A percentile compares a stretch with the other conserved stretches of the same genome.
phyloP scores from a whole-genome alignment of 345 rosid species.

The Gossypium rotundifolium region DNA sequence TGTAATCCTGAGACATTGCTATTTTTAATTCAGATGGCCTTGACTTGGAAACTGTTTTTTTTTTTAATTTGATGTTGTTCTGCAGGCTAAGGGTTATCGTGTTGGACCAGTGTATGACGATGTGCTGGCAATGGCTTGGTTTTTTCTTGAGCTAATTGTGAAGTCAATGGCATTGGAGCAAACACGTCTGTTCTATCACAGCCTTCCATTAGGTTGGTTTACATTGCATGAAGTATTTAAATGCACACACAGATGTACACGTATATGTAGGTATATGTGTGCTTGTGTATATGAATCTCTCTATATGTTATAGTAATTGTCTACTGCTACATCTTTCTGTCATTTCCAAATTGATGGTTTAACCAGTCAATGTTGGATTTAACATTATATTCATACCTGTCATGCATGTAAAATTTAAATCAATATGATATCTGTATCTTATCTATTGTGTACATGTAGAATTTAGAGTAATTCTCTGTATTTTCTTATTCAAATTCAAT shows the following conservation, averaged over 20 bases:
- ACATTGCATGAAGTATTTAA: background rate
- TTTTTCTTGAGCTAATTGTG: constrained; percentile 94
- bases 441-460: background rate
- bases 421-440: background rate
- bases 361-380: background rate
- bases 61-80: constrained; percentile 9
- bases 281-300: background rate
- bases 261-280: background rate
- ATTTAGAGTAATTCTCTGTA: too few species aligned
- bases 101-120: constrained; percentile 99
- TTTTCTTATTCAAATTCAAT: too few species aligned
- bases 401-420: background rate
- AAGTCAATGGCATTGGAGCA: constrained; percentile 99
- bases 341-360: background rate
- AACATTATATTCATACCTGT: background rate
- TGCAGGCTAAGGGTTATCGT: constrained; percentile 99
- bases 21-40: background rate
- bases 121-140: constrained; percentile 99
- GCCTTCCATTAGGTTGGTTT: constrained; percentile 75
- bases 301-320: background rate
- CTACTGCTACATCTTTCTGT: background rate
- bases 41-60: constrained; percentile 9
- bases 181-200: constrained; percentile 76
- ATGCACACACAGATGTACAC: background rate
- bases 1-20: background rate